These are phyloP conservation scores for Ophiostoma himal-ulmi DNA, from an alignment of 2,329 filamentous ascomycete genomes.

Conservation along the genomic window DNA sequence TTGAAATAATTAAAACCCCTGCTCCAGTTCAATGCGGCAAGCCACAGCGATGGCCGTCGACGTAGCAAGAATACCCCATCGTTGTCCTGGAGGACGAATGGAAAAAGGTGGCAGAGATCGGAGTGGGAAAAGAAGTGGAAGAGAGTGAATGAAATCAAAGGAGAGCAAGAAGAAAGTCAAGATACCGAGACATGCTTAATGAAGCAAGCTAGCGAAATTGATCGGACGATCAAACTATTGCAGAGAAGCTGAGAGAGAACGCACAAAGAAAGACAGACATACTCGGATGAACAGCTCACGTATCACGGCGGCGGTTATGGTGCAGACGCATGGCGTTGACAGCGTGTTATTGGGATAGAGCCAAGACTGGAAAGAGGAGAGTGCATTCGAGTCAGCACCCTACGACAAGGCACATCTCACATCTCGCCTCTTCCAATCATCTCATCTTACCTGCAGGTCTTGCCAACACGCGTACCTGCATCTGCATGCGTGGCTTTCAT, in stretches of 20 bases:
- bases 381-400: not conserved
- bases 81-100: slow-evolving; percentile 5
- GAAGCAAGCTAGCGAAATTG: slow-evolving; percentile 2
- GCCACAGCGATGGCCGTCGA: not conserved
- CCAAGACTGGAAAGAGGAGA: not conserved
- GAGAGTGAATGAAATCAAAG: not conserved
- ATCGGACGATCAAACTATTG: not conserved
- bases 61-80: not conserved
- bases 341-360: not conserved
- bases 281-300: not conserved
- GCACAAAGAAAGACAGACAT: not conserved
- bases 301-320: slow-evolving; percentile 3
- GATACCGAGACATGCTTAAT: slow-evolving; percentile 3
- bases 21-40: not conserved
- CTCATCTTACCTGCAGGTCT: slow-evolving; percentile 6
- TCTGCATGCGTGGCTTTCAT: slow-evolving; percentile 3
- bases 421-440: not conserved
- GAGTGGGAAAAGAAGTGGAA: not conserved
- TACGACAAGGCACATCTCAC: not conserved
- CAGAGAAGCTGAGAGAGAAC: not conserved
- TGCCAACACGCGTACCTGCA: not conserved
- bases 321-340: not conserved
- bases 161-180: not conserved
- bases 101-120: not conserved
- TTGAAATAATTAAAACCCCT: slow-evolving; percentile 11